Conservation (phyloP, 306 rosid species). For the Prinsepia uniflora region DNA sequence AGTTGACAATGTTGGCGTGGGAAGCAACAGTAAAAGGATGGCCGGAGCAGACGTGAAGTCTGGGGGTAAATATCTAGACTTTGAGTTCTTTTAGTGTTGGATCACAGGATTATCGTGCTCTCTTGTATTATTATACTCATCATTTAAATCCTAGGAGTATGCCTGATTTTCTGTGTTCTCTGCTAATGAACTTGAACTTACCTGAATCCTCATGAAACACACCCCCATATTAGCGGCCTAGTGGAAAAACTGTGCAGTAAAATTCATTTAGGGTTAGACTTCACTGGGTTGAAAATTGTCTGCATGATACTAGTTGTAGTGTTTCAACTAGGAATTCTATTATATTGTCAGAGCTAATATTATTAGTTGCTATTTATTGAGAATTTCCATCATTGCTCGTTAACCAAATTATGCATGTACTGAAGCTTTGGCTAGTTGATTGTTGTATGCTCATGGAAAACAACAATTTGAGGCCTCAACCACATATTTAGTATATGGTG, state of each 20-base stretch:
- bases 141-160: constrained; percentile 33
- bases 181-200: constrained; percentile 30
- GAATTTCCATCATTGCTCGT: background rate
- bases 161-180: constrained; percentile 31
- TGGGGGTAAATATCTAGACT: constrained; percentile 91
- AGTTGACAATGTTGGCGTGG: constrained; percentile 46
- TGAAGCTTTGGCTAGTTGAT: background rate
- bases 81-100: constrained; percentile 79
- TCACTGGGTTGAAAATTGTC: background rate
- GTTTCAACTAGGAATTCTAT: constrained; percentile 2
- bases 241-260: constrained; percentile 23
- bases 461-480: no score
- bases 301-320: background rate
- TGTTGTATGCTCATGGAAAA: background rate
- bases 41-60: constrained; percentile 61
- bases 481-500: no score
- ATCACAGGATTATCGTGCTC: constrained; percentile 30
- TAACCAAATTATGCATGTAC: background rate
- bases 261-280: background rate
- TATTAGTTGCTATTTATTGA: background rate
- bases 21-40: constrained; percentile 70
- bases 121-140: constrained; percentile 33
- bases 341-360: background rate
- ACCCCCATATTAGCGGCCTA: constrained; percentile 29
- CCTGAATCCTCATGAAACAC: constrained; percentile 16